Conservation (phyloP, 805 yeast species). For the Saturnispora ahearnii region DNA sequence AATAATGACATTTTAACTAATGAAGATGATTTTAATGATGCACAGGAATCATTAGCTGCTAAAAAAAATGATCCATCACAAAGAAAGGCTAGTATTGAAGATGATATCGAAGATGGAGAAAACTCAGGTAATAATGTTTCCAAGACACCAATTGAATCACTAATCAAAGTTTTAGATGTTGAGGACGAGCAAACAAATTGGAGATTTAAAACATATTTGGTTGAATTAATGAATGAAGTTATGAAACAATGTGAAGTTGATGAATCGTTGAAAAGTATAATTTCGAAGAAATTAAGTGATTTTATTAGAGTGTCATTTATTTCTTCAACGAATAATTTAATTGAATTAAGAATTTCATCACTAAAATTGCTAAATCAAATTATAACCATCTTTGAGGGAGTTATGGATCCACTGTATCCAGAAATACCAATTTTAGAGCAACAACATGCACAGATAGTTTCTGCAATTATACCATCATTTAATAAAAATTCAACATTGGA, state of each 20-base stretch:
- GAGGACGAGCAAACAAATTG: constrained; percentile 50
- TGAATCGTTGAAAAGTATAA: constrained; percentile 29
- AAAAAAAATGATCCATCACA: constrained; percentile 1
- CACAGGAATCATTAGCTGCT: constrained; percentile 9
- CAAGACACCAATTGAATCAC: constrained; percentile 3
- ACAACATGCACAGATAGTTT: constrained; percentile 88
- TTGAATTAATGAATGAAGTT: constrained; percentile 37
- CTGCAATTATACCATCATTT: constrained; percentile 86
- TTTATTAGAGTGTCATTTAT: constrained; percentile 70
- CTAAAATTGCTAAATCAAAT: constrained; percentile 56
- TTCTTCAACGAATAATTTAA: constrained; percentile 67
- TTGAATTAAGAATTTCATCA: constrained; percentile 54
- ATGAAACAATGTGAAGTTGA: constrained; percentile 33
- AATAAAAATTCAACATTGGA: constrained; percentile 60
- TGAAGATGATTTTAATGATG: constrained; percentile 16
- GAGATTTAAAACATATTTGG: constrained; percentile 44
- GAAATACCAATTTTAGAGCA: constrained; percentile 71
- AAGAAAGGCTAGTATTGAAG: constrained; percentile 8
- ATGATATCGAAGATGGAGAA: background rate
- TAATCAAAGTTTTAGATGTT: constrained; percentile 21
- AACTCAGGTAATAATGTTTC: constrained; percentile 1
- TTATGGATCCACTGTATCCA: constrained; percentile 65
- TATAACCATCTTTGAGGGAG: constrained; percentile 48
- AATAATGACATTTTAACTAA: constrained; percentile 19
- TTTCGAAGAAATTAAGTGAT: constrained; percentile 46